Evolutionary conservation across 2,329 filamentous ascomycete genomes (phyloP).

Genomic region (Alternaria brassicicola): DNA sequence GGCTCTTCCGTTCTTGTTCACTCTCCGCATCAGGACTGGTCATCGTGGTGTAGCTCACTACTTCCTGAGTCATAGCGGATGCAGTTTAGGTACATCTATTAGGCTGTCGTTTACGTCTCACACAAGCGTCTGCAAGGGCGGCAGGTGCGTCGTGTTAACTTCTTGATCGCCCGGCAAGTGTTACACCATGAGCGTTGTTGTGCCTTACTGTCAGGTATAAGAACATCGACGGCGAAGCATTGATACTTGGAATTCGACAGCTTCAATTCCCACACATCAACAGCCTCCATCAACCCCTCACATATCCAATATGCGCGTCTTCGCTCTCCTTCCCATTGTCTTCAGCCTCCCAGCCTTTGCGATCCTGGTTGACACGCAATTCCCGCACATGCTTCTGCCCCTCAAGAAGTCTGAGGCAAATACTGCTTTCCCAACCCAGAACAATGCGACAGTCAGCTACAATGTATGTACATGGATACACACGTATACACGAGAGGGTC

Average conservation of each 20-base stretch:
- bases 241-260: not conserved
- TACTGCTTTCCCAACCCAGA: conserved; percentile 31
- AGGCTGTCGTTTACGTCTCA: not conserved
- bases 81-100: not conserved
- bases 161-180: not conserved
- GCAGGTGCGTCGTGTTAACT: not conserved
- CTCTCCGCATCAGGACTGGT: not conserved
- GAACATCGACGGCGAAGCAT: not conserved
- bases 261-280: not conserved
- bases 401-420: conserved; percentile 29
- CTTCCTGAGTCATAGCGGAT: not conserved
- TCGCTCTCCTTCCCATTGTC: conserved; percentile 26
- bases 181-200: not conserved
- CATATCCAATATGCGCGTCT: conserved; percentile 31
- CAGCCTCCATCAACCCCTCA: not conserved
- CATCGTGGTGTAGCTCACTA: not conserved
- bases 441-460: conserved; percentile 27
- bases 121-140: not conserved
- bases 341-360: conserved; percentile 20
- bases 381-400: conserved; percentile 46
- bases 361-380: conserved; percentile 26
- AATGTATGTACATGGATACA: conserved; percentile 12
- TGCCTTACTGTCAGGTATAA: not conserved
- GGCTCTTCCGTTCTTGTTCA: not conserved
- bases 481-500: not conserved